A percentile compares a stretch with the other conserved stretches of the same genome.
These are phyloP conservation scores for Metschnikowia noctiluminum DNA, from an alignment of 805 yeast genomes.

Conservation along the genomic window DNA sequence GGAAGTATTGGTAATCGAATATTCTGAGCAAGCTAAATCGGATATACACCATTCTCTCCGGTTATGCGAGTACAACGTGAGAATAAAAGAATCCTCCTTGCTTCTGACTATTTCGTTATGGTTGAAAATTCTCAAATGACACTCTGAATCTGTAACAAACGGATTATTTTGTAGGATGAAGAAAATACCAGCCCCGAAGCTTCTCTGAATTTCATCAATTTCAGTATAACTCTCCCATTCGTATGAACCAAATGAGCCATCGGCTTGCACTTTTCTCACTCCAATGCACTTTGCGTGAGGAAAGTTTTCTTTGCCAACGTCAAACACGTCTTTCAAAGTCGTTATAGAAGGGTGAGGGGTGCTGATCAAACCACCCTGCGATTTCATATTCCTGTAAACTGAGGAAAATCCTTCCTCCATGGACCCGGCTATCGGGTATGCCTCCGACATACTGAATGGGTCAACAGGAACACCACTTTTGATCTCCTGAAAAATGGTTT, in stretches of 20 bases:
- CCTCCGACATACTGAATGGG: conserved; percentile 6
- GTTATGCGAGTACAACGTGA: conserved; percentile 33
- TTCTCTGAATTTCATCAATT: conserved; percentile 3
- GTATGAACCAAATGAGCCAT: conserved; percentile 14
- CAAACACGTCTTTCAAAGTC: conserved; percentile 13
- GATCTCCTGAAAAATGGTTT: conserved; percentile 4
- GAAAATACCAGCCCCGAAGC: conserved; percentile 18
- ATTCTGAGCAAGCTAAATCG: conserved; percentile 33
- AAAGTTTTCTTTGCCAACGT: conserved; percentile 6
- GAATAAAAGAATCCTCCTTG: conserved; percentile 29
- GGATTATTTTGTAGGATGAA: conserved; percentile 28
- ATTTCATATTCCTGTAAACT: conserved; percentile 13
- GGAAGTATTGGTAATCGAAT: conserved; percentile 36
- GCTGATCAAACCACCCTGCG: conserved; percentile 10
- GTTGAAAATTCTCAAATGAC: conserved; percentile 24
- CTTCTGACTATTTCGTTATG: conserved; percentile 8
- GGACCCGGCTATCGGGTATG: conserved; percentile 13
- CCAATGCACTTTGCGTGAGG: conserved; percentile 12
- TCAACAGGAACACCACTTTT: conserved; percentile 8
- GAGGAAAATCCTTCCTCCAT: conserved; percentile 14
- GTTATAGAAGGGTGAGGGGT: conserved; percentile 14
- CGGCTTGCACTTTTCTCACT: conserved; percentile 2
- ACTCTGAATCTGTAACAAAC: conserved; percentile 23
- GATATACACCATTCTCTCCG: conserved; percentile 37
- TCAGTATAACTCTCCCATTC: conserved; percentile 11